Evolutionary conservation across 2,329 filamentous ascomycete genomes (phyloP), one percentile per base, ranked within the genome.

Genomic region (Hypoxylon sp.): DNA sequence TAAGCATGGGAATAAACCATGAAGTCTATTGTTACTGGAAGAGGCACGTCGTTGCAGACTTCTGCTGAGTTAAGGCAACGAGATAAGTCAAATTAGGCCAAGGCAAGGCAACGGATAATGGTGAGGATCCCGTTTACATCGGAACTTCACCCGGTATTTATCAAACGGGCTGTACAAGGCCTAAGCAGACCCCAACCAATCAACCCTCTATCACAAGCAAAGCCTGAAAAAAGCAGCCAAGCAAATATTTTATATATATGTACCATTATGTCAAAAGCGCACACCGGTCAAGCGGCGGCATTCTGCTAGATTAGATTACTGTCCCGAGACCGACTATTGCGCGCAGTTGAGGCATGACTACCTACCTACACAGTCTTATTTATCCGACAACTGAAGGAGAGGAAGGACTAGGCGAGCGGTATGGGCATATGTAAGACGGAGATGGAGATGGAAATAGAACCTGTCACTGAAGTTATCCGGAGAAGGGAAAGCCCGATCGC

Each of bases 251-350:
- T 37, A 33, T 58, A 37, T 48, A 33, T 47, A 52, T 65, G 64
- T 65, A 70, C 33, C 37, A 67, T 33, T 61, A 61, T 46, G 31
- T n/a, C 17, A 61, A 66, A 42, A 35, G 22, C 57, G 39, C 59
- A 50, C 53, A 60, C 26, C 24, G 52, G 59, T 33, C 24, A 33
- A 17, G 35, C 9, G 52, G 35, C 33, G 47, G 47, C 51, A 55
- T 42, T 55, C 17, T 51, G 8, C 9, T 59, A 39, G 11, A 26
- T 13, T 59, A 39, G 11, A 26, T 24, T 53, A 11, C 44, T 35
- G 29, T 60, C 37, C 29, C 48, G 37, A n/a, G 35, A 44, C 39
- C 59, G 46, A 24, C 50, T 48, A 47, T 39, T 44, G 31, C 54
- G 55, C 26, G 29, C 24, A n/a, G 31, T 19, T 19, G 26, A 58